Percentiles rank a stretch among this genome's conserved stretches.
Conservation (phyloP, 1,284 basidiomycete genomes). For the Ustilago hordei region DNA sequence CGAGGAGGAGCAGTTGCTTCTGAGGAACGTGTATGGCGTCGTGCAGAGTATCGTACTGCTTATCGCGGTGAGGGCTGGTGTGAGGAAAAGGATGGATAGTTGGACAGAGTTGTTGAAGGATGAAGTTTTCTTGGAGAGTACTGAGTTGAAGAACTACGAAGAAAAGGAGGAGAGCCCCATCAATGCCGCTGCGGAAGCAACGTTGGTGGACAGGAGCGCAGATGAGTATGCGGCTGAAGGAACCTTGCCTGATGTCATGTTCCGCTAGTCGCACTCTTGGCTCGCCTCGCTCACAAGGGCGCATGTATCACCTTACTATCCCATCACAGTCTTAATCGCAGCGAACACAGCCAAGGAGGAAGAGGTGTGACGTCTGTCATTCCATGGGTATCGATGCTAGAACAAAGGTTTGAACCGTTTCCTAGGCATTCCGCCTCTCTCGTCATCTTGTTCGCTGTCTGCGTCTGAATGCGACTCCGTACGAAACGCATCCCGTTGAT, state of each 20-base stretch:
- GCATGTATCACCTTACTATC: neutral
- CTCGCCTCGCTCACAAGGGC: too few relatives aligned
- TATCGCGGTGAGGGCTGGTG: neutral
- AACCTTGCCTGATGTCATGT: constrained; percentile 37
- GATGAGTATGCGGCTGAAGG: constrained; percentile 34
- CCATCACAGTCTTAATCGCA: neutral
- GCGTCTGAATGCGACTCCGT: constrained; percentile 1
- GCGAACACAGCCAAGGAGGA: neutral
- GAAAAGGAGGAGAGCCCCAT: neutral
- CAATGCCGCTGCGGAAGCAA: neutral
- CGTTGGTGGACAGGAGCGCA: neutral
- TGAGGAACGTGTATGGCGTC: constrained; percentile 22
- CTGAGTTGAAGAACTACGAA: constrained; percentile 62
- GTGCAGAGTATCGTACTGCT: constrained; percentile 21
- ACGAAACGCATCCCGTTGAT: too few relatives aligned
- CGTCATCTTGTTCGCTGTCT: constrained; percentile 1
- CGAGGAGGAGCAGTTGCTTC: constrained; percentile 30
- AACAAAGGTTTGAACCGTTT: constrained; percentile 43
- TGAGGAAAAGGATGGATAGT: constrained; percentile 35
- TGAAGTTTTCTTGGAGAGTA: constrained; percentile 64
- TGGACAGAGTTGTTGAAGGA: constrained; percentile 65
- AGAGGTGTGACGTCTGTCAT: neutral
- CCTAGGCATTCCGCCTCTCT: neutral
- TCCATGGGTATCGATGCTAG: neutral
- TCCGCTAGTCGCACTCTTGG: constrained; percentile 13